phyloP scores from a whole-genome alignment of 1,284 basidiomycete genomes.

The Ganoderma multipileum region DNA sequence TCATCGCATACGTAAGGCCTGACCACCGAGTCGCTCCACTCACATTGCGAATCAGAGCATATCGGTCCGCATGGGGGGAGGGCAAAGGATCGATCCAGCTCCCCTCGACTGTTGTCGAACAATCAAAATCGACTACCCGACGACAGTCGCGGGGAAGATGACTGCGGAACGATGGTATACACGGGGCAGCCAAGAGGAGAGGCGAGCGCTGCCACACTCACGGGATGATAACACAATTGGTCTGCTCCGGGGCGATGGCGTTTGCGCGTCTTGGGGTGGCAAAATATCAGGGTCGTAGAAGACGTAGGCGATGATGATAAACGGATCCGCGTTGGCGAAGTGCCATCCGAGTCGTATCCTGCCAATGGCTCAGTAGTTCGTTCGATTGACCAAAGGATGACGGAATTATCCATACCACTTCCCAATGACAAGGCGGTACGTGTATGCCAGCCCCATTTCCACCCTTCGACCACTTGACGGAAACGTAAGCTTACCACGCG shows the following conservation, averaged over 20 bases:
- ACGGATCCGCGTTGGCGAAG: conserved; percentile 21
- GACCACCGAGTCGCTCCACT: neutral
- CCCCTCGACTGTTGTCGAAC: neutral
- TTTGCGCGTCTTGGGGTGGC: conserved; percentile 13
- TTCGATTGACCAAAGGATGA: neutral
- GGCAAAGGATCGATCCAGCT: neutral
- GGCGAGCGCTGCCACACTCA: conserved; percentile 2
- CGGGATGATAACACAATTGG: conserved; percentile 17
- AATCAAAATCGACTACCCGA: neutral
- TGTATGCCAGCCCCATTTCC: too few species aligned
- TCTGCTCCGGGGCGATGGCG: conserved; percentile 18
- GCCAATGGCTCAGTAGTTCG: neutral
- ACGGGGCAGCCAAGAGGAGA: neutral
- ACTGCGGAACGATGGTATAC: neutral
- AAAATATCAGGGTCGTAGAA: conserved; percentile 19
- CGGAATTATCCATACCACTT: neutral
- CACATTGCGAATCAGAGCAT: neutral
- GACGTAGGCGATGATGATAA: conserved; percentile 23
- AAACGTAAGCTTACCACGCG: too few species aligned
- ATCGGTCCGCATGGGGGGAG: neutral
- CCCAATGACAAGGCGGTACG: too few species aligned
- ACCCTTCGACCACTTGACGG: too few species aligned
- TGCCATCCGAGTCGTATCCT: conserved; percentile 25
- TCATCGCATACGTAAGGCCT: neutral
- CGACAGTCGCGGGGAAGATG: neutral